Evolutionary conservation across 2,329 filamentous ascomycete species (phyloP).

Genomic region (Setomelanomma holmii): DNA sequence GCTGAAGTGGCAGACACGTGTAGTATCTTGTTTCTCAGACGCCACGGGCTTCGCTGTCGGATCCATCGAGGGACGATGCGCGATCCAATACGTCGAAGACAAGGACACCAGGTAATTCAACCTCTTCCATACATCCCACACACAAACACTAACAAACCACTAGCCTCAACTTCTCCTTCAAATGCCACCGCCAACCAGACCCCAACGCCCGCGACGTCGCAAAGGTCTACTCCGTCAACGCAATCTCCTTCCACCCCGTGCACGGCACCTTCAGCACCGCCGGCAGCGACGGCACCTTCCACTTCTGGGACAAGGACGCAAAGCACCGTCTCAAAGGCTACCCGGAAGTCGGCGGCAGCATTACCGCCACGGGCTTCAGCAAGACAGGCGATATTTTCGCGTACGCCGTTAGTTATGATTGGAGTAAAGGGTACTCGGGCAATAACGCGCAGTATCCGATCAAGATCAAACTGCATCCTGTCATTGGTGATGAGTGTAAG

Average conservation of each 20-base stretch:
- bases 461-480: constrained; percentile 60
- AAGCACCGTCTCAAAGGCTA: constrained; percentile 70
- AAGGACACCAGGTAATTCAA: constrained; percentile 73
- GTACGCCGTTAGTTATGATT: constrained; percentile 89
- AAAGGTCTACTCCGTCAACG: constrained; percentile 94
- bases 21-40: constrained; percentile 93
- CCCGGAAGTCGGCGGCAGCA: constrained; percentile 71
- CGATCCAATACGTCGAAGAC: constrained; percentile 97
- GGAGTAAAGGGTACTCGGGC: constrained; percentile 91
- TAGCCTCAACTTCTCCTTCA: constrained; percentile 94
- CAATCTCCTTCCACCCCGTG: constrained; percentile 95
- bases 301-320: constrained; percentile 82
- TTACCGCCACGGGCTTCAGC: constrained; percentile 92
- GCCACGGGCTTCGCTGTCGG: constrained; percentile 92
- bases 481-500: constrained; percentile 59
- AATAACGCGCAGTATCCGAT: constrained; percentile 71
- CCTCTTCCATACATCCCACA: neutral
- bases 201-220: constrained; percentile 69
- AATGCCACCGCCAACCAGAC: constrained; percentile 89
- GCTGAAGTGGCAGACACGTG: constrained; percentile 96
- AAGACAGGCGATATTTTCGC: constrained; percentile 71
- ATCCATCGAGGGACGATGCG: constrained; percentile 95
- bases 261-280: constrained; percentile 99
- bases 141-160: constrained; percentile 15
- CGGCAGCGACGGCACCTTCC: constrained; percentile 93